A percentile compares a stretch with the other conserved stretches of the same genome.
These are phyloP conservation scores for Pugionium cornutum DNA, from an alignment of 345 rosid species.

Conservation along the genomic window DNA sequence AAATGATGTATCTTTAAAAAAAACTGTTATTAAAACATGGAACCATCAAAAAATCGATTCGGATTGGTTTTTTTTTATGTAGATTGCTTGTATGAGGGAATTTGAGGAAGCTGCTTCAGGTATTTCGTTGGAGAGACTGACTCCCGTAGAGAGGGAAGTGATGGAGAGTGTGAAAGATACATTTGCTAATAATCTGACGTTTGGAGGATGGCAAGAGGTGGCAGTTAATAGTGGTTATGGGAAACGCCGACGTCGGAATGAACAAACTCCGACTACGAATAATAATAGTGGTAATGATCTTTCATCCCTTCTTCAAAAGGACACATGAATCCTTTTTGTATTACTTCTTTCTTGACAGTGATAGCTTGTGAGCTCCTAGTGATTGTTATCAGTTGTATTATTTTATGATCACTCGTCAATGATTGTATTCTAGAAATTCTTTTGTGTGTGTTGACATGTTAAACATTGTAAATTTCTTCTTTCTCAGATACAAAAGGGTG, in stretches of 20 bases:
- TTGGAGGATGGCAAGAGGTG: constrained; percentile 44
- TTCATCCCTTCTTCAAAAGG: constrained; percentile 34
- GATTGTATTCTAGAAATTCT: no score
- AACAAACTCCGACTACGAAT: constrained; percentile 23
- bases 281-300: constrained; percentile 31
- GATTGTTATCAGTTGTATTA: no score
- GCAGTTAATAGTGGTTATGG: constrained; percentile 40
- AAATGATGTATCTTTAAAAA: constrained; percentile 17
- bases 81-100: constrained; percentile 43
- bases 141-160: constrained; percentile 43
- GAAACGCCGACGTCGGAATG: constrained; percentile 40
- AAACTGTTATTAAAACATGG: background rate
- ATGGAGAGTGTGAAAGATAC: constrained; percentile 43
- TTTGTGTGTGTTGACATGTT: no score
- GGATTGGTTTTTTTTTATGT: constrained; percentile 8
- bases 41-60: background rate
- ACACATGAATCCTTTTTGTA: constrained; percentile 24
- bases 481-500: no score
- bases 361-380: no score
- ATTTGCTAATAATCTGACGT: constrained; percentile 29
- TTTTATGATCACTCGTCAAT: no score
- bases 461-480: no score
- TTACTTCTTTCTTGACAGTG: background rate
- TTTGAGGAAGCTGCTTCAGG: constrained; percentile 42
- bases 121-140: constrained; percentile 28